A percentile compares a stretch with the other conserved stretches of the same genome.
These are phyloP conservation scores for Fraxinus nigra DNA, from an alignment of 305 asterid species.

Conservation along the genomic window DNA sequence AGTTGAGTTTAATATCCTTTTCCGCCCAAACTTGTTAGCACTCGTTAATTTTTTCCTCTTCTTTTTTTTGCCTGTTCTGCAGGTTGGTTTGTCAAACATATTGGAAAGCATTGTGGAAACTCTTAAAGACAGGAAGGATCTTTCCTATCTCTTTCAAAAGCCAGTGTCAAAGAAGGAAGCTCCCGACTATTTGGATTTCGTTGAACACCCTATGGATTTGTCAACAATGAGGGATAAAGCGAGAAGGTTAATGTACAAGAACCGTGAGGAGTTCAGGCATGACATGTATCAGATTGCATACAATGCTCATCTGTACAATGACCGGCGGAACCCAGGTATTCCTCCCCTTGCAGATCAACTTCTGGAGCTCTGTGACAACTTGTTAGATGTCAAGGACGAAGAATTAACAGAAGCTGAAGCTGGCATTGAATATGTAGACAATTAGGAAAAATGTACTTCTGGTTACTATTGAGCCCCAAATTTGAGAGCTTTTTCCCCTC, in stretches of 20 bases:
- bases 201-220: slow-evolving; percentile 84
- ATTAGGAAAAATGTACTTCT: not conserved
- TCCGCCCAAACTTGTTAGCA: not conserved
- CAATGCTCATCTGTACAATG: slow-evolving; percentile 86
- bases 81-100: slow-evolving; percentile 88
- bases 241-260: slow-evolving; percentile 76
- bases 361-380: slow-evolving; percentile 80
- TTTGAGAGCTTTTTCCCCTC: not conserved
- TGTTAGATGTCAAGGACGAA: slow-evolving; percentile 50
- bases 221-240: slow-evolving; percentile 72
- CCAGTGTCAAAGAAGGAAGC: slow-evolving; percentile 94
- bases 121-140: slow-evolving; percentile 55
- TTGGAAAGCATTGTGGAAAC: slow-evolving; percentile 73
- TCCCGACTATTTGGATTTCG: slow-evolving; percentile 69
- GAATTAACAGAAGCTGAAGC: slow-evolving; percentile 9
- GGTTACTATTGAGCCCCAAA: not conserved
- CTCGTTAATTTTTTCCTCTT: not conserved
- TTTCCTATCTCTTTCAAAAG: slow-evolving; percentile 76
- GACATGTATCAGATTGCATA: slow-evolving; percentile 67
- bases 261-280: slow-evolving; percentile 80
- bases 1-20: not conserved
- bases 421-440: slow-evolving; percentile 1
- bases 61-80: slow-evolving; percentile 3
- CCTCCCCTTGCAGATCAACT: slow-evolving; percentile 99
- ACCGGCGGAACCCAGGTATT: slow-evolving; percentile 79